These are phyloP conservation scores for Russula sp. DNA, from an alignment of 768 basidiomycete species.

Conservation along the genomic window DNA sequence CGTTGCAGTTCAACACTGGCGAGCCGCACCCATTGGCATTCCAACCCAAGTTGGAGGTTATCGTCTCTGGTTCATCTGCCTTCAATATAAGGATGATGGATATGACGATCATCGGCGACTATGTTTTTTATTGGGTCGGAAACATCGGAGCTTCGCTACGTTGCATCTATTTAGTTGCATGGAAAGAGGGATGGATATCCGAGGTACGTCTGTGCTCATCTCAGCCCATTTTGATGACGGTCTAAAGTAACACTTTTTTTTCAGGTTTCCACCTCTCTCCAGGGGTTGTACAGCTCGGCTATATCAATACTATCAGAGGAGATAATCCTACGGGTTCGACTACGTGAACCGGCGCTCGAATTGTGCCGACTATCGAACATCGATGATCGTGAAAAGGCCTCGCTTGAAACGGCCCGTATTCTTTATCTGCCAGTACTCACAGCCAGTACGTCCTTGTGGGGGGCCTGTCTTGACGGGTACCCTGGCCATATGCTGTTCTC, in stretches of 20 bases:
- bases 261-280: neutral
- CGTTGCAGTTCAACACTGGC: slow-evolving; percentile 18
- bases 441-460: neutral
- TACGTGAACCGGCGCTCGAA: slow-evolving; percentile 15
- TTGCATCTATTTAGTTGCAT: slow-evolving; percentile 17
- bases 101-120: slow-evolving; percentile 19
- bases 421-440: slow-evolving; percentile 11
- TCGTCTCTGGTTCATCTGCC: slow-evolving; percentile 9
- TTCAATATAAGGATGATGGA: slow-evolving; percentile 10
- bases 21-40: slow-evolving; percentile 18
- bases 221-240: neutral
- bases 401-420: slow-evolving; percentile 11
- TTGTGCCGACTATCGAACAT: slow-evolving; percentile 14
- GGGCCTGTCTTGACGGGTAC: slow-evolving; percentile 18
- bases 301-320: slow-evolving; percentile 13
- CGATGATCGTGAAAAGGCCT: neutral
- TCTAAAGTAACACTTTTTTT: neutral
- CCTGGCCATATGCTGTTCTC: slow-evolving; percentile 18
- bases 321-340: slow-evolving; percentile 11
- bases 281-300: slow-evolving; percentile 12
- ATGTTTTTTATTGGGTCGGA: slow-evolving; percentile 20
- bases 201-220: slow-evolving; percentile 3
- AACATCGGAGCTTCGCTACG: neutral
- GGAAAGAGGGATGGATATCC: slow-evolving; percentile 21
- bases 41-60: neutral